A percentile compares a stretch with the other conserved stretches of the same genome.
These are phyloP conservation scores for Batkoa obscura DNA, from an alignment of 371 early-diverging fungal species.

Conservation along the genomic window DNA sequence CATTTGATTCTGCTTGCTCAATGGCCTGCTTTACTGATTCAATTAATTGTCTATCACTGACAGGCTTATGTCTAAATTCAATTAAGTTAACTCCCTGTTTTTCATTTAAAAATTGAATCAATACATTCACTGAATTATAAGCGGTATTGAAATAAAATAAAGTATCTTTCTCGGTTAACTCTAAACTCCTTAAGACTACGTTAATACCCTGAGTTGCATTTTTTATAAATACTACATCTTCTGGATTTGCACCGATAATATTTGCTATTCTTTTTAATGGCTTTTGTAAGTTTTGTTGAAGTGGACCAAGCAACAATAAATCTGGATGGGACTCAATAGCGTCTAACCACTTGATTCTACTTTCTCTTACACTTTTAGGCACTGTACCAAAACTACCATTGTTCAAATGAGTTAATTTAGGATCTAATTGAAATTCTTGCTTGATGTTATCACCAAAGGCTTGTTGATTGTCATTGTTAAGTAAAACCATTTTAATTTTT, in stretches of 20 bases:
- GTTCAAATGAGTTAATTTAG: constrained; percentile 6
- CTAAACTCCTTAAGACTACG: constrained; percentile 14
- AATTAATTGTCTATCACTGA: constrained; percentile 10
- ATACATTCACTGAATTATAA: constrained; percentile 21
- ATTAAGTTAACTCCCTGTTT: constrained; percentile 11
- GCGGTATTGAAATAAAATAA: constrained; percentile 19
- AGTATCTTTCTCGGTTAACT: constrained; percentile 13
- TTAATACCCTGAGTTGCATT: constrained; percentile 18
- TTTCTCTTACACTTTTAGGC: constrained; percentile 6
- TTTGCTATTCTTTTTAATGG: constrained; percentile 12
- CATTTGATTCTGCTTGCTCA: neutral
- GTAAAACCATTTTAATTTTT: too few relatives aligned
- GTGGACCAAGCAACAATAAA: neutral
- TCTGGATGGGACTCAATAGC: constrained; percentile 7
- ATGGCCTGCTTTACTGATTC: neutral
- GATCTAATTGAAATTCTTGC: constrained; percentile 3
- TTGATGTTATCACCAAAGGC: too few relatives aligned
- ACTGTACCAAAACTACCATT: constrained; percentile 9
- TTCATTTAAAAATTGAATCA: constrained; percentile 17
- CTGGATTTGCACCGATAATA: constrained; percentile 12
- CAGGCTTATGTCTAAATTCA: constrained; percentile 14
- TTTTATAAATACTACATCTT: constrained; percentile 16
- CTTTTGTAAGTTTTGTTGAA: constrained; percentile 7
- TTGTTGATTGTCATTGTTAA: too few relatives aligned
- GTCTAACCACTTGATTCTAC: constrained; percentile 6